phyloP scores from a whole-genome alignment of 2,329 filamentous ascomycete genomes.

The Ophidiomyces ophidiicola region DNA sequence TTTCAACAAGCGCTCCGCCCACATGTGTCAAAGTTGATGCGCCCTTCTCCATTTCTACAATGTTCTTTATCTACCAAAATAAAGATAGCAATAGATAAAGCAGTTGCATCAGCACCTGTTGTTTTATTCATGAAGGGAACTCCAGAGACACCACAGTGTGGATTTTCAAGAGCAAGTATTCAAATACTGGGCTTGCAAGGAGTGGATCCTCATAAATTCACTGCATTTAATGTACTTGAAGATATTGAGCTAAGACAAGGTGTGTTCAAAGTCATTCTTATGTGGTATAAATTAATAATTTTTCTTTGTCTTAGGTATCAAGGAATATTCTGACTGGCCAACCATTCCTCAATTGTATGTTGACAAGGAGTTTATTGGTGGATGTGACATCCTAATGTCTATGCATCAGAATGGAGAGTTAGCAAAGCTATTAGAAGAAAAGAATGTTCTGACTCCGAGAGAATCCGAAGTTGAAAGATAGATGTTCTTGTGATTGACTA shows the following conservation, averaged over 20 bases:
- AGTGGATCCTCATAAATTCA: conserved; percentile 88
- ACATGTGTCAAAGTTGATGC: not conserved
- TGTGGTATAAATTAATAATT: not conserved
- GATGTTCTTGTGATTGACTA: too few relatives aligned
- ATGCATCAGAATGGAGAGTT: conserved; percentile 97
- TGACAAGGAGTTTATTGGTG: conserved; percentile 88
- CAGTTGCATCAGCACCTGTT: conserved; percentile 74
- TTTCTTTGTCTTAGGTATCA: conserved; percentile 57
- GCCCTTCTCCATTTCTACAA: conserved; percentile 9
- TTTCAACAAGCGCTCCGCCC: conserved; percentile 2
- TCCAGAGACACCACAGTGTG: conserved; percentile 88
- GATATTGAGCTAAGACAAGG: conserved; percentile 74
- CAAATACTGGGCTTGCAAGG: conserved; percentile 92
- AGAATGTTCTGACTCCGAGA: conserved; percentile 63
- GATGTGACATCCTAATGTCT: conserved; percentile 90
- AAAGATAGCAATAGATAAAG: conserved; percentile 74
- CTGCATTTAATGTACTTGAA: conserved; percentile 95
- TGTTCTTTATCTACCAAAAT: conserved; percentile 65
- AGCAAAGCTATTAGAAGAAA: conserved; percentile 82
- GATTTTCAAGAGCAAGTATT: conserved; percentile 88
- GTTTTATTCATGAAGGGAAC: conserved; percentile 99
- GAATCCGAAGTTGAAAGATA: conserved; percentile 28
- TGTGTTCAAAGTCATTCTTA: conserved; percentile 36
- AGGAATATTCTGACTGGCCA: conserved; percentile 98
- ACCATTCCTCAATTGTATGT: conserved; percentile 96